Evolutionary conservation across 805 yeast species (phyloP).

Genomic region (Zygosaccharomyces lentus): DNA sequence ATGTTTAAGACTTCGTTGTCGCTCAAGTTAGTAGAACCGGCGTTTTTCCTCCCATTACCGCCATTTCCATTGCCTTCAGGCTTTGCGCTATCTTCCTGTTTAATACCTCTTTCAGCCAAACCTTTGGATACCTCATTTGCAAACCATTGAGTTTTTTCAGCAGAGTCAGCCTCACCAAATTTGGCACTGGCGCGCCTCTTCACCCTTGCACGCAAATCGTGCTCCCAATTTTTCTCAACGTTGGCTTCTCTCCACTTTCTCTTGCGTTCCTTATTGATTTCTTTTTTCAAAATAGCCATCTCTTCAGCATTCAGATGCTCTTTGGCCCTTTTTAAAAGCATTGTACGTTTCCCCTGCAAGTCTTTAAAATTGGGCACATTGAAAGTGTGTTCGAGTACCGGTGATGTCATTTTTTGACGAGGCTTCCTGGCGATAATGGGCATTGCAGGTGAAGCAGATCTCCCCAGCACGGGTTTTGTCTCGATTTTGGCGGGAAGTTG

Average conservation of each 20-base stretch:
- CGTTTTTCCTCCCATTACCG: constrained; percentile 6
- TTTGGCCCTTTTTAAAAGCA: constrained; percentile 26
- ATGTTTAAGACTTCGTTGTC: constrained; percentile 32
- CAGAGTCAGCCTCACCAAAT: constrained; percentile 59
- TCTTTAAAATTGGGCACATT: constrained; percentile 20
- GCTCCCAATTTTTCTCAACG: constrained; percentile 76
- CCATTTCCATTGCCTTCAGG: constrained; percentile 7
- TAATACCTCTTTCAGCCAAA: constrained; percentile 13
- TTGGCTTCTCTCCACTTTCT: constrained; percentile 47
- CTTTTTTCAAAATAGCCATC: constrained; percentile 23
- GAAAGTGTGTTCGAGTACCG: constrained; percentile 13
- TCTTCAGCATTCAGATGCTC: constrained; percentile 20
- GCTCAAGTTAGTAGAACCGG: constrained; percentile 19
- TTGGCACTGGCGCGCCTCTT: constrained; percentile 62
- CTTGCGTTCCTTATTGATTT: constrained; percentile 32
- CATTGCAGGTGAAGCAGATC: constrained; percentile 4
- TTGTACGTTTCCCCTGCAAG: constrained; percentile 19
- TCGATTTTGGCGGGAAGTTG: constrained; percentile 9
- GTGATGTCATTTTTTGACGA: constrained; percentile 9
- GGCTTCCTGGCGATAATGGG: constrained; percentile 9
- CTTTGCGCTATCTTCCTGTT: constrained; percentile 11
- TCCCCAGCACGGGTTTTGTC: constrained; percentile 3
- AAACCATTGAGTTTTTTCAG: constrained; percentile 63
- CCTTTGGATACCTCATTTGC: constrained; percentile 66
- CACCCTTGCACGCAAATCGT: constrained; percentile 77